phyloP scores from a whole-genome alignment of 2,329 filamentous ascomycete genomes.

The Claviceps fusiformis region DNA sequence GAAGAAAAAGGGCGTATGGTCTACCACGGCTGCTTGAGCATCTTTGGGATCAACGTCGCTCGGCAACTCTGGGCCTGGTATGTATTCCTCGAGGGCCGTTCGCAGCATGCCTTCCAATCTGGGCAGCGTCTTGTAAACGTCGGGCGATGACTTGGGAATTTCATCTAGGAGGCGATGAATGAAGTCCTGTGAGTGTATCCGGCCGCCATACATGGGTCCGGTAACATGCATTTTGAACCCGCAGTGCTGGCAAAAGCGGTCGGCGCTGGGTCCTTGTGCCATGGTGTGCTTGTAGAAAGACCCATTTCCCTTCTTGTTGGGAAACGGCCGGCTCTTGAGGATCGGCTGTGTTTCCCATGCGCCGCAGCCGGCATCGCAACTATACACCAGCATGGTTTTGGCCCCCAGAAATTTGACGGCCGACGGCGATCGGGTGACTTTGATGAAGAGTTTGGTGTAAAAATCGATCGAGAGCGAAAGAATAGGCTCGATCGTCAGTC shows the following conservation, averaged over 20 bases:
- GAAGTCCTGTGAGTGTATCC: constrained; percentile 73
- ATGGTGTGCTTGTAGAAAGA: constrained; percentile 68
- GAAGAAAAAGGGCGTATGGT: constrained; percentile 78
- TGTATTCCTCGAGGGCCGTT: constrained; percentile 67
- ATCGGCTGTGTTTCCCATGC: constrained; percentile 76
- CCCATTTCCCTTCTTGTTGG: constrained; percentile 56
- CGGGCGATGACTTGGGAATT: constrained; percentile 50
- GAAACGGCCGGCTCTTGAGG: constrained; percentile 50
- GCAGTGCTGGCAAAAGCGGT: constrained; percentile 66
- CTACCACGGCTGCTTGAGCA: constrained; percentile 47
- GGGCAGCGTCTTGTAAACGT: constrained; percentile 64
- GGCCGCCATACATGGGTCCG: constrained; percentile 91
- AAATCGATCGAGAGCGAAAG: constrained; percentile 93
- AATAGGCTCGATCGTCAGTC: constrained; percentile 76
- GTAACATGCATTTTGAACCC: constrained; percentile 74
- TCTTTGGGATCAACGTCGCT: constrained; percentile 27
- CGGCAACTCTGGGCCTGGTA: constrained; percentile 24
- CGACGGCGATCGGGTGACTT: constrained; percentile 63
- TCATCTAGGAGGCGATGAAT: constrained; percentile 64
- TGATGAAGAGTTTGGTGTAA: constrained; percentile 81
- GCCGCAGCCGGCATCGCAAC: constrained; percentile 83
- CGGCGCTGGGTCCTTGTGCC: constrained; percentile 53
- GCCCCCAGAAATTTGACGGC: constrained; percentile 83
- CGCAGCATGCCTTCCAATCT: constrained; percentile 86
- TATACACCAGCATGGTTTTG: constrained; percentile 88